Evolutionary conservation across 2,329 filamentous ascomycete species (phyloP).

Genomic region (Amphichorda felina): DNA sequence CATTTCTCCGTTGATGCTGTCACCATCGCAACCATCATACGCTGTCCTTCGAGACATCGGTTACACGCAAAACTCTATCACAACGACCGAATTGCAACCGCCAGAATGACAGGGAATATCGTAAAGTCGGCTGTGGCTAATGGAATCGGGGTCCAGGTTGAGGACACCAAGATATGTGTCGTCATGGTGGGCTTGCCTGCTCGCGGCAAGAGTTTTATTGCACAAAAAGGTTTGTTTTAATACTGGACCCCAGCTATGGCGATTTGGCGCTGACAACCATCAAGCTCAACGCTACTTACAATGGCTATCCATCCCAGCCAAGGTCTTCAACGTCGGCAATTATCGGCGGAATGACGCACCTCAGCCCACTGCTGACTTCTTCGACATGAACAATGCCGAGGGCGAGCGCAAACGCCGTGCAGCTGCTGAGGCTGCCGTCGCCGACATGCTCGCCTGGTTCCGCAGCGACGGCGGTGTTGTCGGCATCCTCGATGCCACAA

Average conservation of each 20-base stretch:
- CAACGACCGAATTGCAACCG: no score
- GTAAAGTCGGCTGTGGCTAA: slow-evolving; percentile 28
- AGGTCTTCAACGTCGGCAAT: slow-evolving; percentile 94
- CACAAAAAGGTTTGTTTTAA: slow-evolving; percentile 68
- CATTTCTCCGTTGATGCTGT: no score
- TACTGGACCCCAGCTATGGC: no score
- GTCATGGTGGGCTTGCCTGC: slow-evolving; percentile 98
- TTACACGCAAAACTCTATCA: no score
- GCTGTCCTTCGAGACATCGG: no score
- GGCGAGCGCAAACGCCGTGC: slow-evolving; percentile 81
- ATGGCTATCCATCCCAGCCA: slow-evolving; percentile 89
- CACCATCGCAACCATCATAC: no score
- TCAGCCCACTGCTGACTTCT: slow-evolving; percentile 88
- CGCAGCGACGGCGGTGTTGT: slow-evolving; percentile 76
- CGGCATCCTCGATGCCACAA: slow-evolving; percentile 91
- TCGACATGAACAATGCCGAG: slow-evolving; percentile 80
- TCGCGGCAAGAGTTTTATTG: slow-evolving; percentile 93
- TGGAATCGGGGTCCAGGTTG: slow-evolving; percentile 70
- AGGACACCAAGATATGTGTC: slow-evolving; percentile 94
- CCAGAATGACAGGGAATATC: not conserved
- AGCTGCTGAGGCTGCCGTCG: slow-evolving; percentile 82
- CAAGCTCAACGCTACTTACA: slow-evolving; percentile 84
- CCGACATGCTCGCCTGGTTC: slow-evolving; percentile 95
- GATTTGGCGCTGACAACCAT: no score
- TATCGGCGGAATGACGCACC: slow-evolving; percentile 86